phyloP scores from a whole-genome alignment of 768 basidiomycete genomes.

The Boletus subparvulus region DNA sequence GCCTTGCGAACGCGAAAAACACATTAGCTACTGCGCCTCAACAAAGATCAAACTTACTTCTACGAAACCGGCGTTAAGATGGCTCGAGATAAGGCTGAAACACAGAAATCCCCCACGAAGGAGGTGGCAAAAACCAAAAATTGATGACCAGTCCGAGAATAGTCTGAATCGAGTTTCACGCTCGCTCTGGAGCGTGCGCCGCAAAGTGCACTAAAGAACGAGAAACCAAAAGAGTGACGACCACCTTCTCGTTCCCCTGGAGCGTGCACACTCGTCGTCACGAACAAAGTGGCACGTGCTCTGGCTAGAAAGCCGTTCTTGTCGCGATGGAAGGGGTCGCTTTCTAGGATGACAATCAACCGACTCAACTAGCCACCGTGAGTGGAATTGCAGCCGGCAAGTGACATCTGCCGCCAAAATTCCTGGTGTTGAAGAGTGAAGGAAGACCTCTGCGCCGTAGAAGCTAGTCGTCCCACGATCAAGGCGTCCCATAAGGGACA shows the following conservation, averaged over 20 bases:
- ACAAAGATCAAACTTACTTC: background rate
- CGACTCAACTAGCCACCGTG: background rate
- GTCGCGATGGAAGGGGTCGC: background rate
- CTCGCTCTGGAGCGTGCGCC: slow-evolving; percentile 11
- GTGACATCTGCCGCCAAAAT: background rate
- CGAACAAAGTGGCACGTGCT: background rate
- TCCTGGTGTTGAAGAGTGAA: background rate
- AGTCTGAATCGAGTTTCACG: slow-evolving; percentile 37
- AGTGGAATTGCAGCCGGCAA: background rate
- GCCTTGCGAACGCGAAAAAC: background rate
- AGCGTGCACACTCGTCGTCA: background rate
- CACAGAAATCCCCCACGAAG: slow-evolving; percentile 10
- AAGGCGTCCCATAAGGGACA: slow-evolving; percentile 16
- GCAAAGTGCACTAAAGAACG: slow-evolving; percentile 33
- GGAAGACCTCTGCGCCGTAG: accelerated
- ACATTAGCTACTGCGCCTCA: background rate
- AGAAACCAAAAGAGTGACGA: background rate
- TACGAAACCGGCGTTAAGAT: background rate
- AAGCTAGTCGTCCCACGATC: background rate
- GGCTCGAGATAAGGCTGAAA: background rate
- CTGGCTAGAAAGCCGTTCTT: background rate
- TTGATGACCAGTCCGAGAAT: slow-evolving; percentile 27
- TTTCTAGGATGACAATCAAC: accelerated
- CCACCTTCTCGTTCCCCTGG: slow-evolving; percentile 24
- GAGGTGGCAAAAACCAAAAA: slow-evolving; percentile 2